Base-by-base conservation (phyloP, 495 filamentous ascomycete species). In the Schizothecium vesticola region DNA sequence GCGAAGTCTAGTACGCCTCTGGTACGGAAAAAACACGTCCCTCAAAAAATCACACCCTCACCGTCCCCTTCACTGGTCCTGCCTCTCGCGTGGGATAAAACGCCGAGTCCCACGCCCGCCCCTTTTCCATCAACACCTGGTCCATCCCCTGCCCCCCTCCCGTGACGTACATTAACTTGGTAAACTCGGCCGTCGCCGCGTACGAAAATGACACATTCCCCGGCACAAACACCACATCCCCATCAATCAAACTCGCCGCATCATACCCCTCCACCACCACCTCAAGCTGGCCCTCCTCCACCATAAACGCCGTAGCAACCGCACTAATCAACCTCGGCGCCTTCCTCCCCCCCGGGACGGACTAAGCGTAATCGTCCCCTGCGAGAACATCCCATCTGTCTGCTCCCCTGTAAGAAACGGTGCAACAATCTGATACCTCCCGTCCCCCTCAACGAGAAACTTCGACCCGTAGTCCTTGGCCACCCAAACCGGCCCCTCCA, bases 381-480 rank as follows among this genome's bases (percentile, higher is more conserved):
- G 63, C 36, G 80, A 81, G 61, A 80, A 80, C 66, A 76, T 80
- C 28, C 62, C 70, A 13, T 79, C 76, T 43, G 77, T 74, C 28
- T 78, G 63, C 67, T 75, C 68, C n/a, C 70, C 69, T 21, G 77
- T 76, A 10, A 80, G 78, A 26, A 83, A 73, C n/a, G 81, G 81
- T 63, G 78, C 74, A 3, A 83, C 69, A 36, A 82, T 75, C 71
- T 81, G 79, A 72, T 81, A 82, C 23, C 80, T 74, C 57, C 75
- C 69, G 12, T 29, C 56, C 65, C 69, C 55, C 16, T 72, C 72
- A 65, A 71, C 79, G 3, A 83, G 71, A 57, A 77, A 81, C 67
- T 80, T 81, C 1, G 80, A 80, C 6, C 81, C 80, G 65, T 79
- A 80, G 33, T 75, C 73, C 28, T 79, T 81, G 25, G 81, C 80